Evolutionary conservation across 805 yeast species (phyloP).

Genomic region (Metschnikowia santaceciliae): DNA sequence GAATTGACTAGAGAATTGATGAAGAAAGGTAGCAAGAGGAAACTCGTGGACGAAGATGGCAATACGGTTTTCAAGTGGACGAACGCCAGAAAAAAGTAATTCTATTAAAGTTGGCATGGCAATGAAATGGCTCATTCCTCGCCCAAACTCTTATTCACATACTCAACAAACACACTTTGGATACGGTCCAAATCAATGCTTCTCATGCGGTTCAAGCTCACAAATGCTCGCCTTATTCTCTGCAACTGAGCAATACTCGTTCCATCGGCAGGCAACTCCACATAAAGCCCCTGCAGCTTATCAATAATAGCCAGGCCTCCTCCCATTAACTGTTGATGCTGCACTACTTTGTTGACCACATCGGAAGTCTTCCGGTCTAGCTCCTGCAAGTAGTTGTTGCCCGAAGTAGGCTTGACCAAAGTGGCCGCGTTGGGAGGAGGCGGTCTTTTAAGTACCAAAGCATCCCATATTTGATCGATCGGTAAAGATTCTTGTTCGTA

Average conservation of each 20-base stretch:
- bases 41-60: slow-evolving; percentile 64
- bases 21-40: slow-evolving; percentile 87
- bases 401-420: slow-evolving; percentile 71
- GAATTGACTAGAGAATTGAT: slow-evolving; percentile 79
- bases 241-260: slow-evolving; percentile 77
- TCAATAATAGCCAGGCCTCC: slow-evolving; percentile 51
- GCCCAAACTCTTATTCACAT: slow-evolving; percentile 59
- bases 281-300: slow-evolving; percentile 39
- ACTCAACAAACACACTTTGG: slow-evolving; percentile 70
- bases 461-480: slow-evolving; percentile 63
- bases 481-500: slow-evolving; percentile 49
- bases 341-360: slow-evolving; percentile 59
- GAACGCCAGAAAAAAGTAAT: slow-evolving; percentile 58
- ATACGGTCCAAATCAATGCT: slow-evolving; percentile 68
- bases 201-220: slow-evolving; percentile 76
- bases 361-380: slow-evolving; percentile 68
- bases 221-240: slow-evolving; percentile 76
- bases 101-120: neutral
- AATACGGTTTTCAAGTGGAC: slow-evolving; percentile 79
- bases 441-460: slow-evolving; percentile 55
- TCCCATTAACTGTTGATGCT: slow-evolving; percentile 52
- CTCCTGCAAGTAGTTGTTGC: slow-evolving; percentile 70
- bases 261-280: slow-evolving; percentile 59
- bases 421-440: slow-evolving; percentile 85
- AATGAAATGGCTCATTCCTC: slow-evolving; percentile 4